Evolutionary conservation across 208 protist species (phyloP).

Genomic region (Leishmania turanica): DNA sequence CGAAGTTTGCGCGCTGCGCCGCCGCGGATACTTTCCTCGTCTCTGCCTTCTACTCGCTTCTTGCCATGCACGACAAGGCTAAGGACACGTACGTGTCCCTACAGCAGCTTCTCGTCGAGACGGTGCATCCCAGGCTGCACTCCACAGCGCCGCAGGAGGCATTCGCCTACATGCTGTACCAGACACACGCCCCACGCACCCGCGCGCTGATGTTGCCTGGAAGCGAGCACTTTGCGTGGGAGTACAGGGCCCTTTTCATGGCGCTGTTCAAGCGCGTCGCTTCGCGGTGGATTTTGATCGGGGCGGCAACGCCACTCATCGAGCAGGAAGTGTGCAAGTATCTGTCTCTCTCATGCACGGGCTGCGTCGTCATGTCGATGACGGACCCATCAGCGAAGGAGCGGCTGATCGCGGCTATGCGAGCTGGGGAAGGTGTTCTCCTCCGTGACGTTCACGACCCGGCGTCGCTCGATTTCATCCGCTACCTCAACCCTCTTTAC

Average conservation of each 20-base stretch:
- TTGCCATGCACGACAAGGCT: conserved; percentile 37
- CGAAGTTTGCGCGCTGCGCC: conserved; percentile 31
- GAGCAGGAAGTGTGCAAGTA: conserved; percentile 49
- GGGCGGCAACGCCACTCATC: conserved; percentile 50
- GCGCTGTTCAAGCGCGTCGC: conserved; percentile 44
- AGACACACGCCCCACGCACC: conserved; percentile 41
- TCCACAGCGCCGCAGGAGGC: conserved; percentile 13
- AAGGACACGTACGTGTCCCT: conserved; percentile 5
- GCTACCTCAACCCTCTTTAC: conserved; percentile 30
- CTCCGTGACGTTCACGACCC: conserved; percentile 59
- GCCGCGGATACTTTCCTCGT: conserved; percentile 69
- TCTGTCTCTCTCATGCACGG: conserved; percentile 48
- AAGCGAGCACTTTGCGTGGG: conserved; percentile 23
- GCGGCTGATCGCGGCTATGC: conserved; percentile 53
- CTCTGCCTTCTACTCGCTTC: conserved; percentile 60
- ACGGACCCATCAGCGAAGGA: conserved; percentile 39
- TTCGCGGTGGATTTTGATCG: conserved; percentile 67
- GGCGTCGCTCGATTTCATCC: conserved; percentile 31
- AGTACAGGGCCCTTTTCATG: conserved; percentile 29
- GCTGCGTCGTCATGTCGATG: conserved; percentile 60
- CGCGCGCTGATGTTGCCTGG: conserved; percentile 42
- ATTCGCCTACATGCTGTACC: conserved; percentile 51
- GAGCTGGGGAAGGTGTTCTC: conserved; percentile 62
- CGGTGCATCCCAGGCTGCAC: conserved; percentile 12
- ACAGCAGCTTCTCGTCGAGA: conserved; percentile 17